phyloP scores from a whole-genome alignment of 805 yeast species.

The Sugiyamaella chiloensis region DNA sequence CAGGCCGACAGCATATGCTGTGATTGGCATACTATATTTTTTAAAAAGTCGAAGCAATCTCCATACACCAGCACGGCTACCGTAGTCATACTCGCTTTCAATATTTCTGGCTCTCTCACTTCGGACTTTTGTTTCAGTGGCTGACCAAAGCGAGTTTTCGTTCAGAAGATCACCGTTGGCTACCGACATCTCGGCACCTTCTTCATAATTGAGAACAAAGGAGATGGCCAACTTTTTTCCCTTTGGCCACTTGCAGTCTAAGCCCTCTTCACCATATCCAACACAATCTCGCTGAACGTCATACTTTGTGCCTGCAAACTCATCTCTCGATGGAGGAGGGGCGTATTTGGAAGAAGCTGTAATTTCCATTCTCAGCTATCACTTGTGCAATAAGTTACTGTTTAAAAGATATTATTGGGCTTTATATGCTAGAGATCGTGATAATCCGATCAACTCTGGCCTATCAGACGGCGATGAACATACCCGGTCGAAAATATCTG shows the following conservation, averaged over 20 bases:
- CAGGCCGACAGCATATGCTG: slow-evolving; percentile 40
- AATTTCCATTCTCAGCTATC: not conserved
- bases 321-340: slow-evolving; percentile 1
- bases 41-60: slow-evolving; percentile 35
- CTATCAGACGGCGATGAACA: no score
- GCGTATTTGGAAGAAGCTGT: not conserved
- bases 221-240: slow-evolving; percentile 33
- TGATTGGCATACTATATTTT: slow-evolving; percentile 34
- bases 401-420: no score
- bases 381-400: no score
- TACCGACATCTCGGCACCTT: slow-evolving; percentile 35
- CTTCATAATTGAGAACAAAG: slow-evolving; percentile 37
- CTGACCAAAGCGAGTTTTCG: slow-evolving; percentile 17
- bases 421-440: no score
- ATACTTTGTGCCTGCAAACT: slow-evolving; percentile 15
- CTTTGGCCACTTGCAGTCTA: slow-evolving; percentile 36
- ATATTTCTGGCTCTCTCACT: slow-evolving; percentile 24
- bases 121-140: slow-evolving; percentile 5
- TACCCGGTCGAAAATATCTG: no score
- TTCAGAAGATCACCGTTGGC: slow-evolving; percentile 30
- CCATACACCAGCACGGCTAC: slow-evolving; percentile 37
- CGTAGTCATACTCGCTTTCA: slow-evolving; percentile 37
- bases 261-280: slow-evolving; percentile 34
- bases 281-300: slow-evolving; percentile 29
- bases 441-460: not conserved